phyloP scores from a whole-genome alignment of 306 rosid genomes.

The Rubus parviflorus region DNA sequence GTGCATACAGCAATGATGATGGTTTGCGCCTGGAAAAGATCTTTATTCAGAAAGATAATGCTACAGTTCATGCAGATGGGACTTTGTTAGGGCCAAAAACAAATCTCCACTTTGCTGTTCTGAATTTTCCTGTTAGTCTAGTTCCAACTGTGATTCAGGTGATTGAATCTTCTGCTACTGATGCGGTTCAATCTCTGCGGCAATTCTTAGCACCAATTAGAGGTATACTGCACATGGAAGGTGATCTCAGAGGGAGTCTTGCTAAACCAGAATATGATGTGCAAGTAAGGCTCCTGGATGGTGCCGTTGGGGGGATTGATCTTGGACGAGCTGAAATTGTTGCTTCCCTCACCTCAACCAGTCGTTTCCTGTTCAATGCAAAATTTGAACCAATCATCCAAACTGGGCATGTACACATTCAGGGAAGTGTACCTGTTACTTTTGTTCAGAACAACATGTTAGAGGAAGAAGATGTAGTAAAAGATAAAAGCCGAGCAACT shows the following conservation, averaged over 20 bases:
- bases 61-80: conserved; percentile 95
- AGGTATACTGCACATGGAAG: conserved; percentile 97
- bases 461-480: conserved; percentile 56
- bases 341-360: conserved; percentile 81
- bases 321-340: conserved; percentile 90
- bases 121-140: conserved; percentile 83
- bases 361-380: conserved; percentile 88
- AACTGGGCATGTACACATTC: conserved; percentile 84
- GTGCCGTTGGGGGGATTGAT: conserved; percentile 85
- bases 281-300: conserved; percentile 95
- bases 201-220: conserved; percentile 70
- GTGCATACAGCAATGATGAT: conserved; percentile 77
- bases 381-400: conserved; percentile 83
- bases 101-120: conserved; percentile 89
- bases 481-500: conserved; percentile 47
- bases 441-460: conserved; percentile 51
- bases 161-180: conserved; percentile 74
- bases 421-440: conserved; percentile 86
- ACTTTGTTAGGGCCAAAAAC: conserved; percentile 83
- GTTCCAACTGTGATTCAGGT: conserved; percentile 84
- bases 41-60: conserved; percentile 82
- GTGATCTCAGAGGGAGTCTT: conserved; percentile 90
- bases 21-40: conserved; percentile 75
- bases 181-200: conserved; percentile 64
- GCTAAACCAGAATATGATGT: conserved; percentile 95